Percentiles rank a stretch among this genome's conserved stretches.
Conservation (phyloP, 2,329 filamentous ascomycete species). For the Diaporthe citrichinensis region DNA sequence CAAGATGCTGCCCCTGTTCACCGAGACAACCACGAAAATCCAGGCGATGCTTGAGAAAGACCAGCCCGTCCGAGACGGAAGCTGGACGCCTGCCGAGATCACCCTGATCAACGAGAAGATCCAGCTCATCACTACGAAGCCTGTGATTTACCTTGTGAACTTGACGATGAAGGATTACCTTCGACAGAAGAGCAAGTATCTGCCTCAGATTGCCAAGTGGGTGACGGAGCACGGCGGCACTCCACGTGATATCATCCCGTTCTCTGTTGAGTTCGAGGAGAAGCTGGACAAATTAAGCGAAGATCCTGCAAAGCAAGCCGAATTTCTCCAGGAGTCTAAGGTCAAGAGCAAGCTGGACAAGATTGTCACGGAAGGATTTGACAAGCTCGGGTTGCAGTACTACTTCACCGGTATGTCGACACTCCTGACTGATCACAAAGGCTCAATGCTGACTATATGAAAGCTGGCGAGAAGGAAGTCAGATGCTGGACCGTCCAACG, state of each 20-base stretch:
- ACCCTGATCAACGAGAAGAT: conserved; percentile 62
- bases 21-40: conserved; percentile 59
- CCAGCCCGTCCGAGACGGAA: conserved; percentile 58
- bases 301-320: conserved; percentile 51
- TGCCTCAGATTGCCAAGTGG: conserved; percentile 60
- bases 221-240: conserved; percentile 59
- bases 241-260: conserved; percentile 58
- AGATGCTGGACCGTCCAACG: conserved; percentile 59
- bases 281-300: conserved; percentile 57
- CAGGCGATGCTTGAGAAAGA: conserved; percentile 56
- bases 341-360: conserved; percentile 58
- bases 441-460: conserved; percentile 22
- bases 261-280: conserved; percentile 62
- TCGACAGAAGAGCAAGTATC: conserved; percentile 61
- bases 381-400: conserved; percentile 60
- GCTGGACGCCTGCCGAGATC: conserved; percentile 59
- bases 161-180: conserved; percentile 63
- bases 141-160: conserved; percentile 61
- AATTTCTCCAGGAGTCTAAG: conserved; percentile 57
- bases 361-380: conserved; percentile 60
- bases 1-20: conserved; percentile 61
- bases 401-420: conserved; percentile 56
- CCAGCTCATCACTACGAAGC: conserved; percentile 61
- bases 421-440: no score
- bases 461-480: conserved; percentile 61